Evolutionary conservation across 2,329 filamentous ascomycete genomes (phyloP).

Genomic region (Fusarium sp.): DNA sequence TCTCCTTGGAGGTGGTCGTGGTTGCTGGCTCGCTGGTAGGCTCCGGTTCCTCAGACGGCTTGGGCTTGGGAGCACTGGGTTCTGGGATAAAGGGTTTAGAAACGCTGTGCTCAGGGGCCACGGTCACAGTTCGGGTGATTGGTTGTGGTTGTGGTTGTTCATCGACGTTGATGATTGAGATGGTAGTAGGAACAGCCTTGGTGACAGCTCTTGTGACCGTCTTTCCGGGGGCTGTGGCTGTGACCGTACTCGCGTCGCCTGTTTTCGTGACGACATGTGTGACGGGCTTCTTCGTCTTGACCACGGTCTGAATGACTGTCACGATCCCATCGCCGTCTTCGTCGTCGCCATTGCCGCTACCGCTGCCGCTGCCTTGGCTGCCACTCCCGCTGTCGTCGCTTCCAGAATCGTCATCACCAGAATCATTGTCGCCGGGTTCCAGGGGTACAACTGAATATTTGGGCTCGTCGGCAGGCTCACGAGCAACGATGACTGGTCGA

Average conservation of each 20-base stretch:
- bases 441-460: conserved; percentile 55
- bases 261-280: conserved; percentile 46
- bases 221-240: conserved; percentile 38
- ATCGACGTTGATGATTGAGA: conserved; percentile 48
- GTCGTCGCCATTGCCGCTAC: conserved; percentile 22
- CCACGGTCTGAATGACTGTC: conserved; percentile 51
- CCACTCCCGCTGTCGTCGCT: conserved; percentile 28
- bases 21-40: not conserved
- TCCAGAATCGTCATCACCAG: conserved; percentile 34
- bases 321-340: conserved; percentile 39
- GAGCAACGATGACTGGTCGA: conserved; percentile 37
- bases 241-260: conserved; percentile 44
- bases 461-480: conserved; percentile 43
- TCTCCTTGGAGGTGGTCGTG: not conserved
- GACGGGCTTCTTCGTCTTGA: conserved; percentile 43
- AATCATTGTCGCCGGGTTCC: conserved; percentile 47
- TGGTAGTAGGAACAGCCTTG: conserved; percentile 45
- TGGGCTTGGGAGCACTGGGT: conserved; percentile 14
- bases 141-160: conserved; percentile 16
- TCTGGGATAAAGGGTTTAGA: conserved; percentile 40
- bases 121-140: conserved; percentile 43
- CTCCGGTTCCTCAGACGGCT: conserved; percentile 12
- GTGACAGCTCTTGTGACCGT: conserved; percentile 44
- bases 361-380: conserved; percentile 20
- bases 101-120: conserved; percentile 38